phyloP scores from a whole-genome alignment of 192 early-diverging fungal genomes.

The Geranomyces variabilis region DNA sequence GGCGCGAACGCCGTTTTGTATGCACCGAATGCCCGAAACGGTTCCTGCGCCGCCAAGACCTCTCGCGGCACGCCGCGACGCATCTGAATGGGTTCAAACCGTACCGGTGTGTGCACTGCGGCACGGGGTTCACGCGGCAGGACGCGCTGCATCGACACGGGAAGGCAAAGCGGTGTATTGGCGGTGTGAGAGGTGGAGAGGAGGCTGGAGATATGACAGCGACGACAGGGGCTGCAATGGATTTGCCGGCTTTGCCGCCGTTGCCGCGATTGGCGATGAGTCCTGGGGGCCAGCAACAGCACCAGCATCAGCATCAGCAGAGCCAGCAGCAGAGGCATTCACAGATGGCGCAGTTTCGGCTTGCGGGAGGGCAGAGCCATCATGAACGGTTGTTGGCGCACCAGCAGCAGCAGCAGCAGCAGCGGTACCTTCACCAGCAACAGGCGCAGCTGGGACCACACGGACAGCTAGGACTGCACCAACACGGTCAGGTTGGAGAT shows the following conservation, averaged over 20 bases:
- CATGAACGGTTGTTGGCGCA: neutral
- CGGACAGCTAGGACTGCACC: too few species aligned
- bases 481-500: too few species aligned
- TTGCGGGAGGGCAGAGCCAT: neutral
- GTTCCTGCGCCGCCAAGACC: constrained; percentile 32
- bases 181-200: too few species aligned
- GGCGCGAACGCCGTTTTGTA: constrained; percentile 13
- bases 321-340: too few species aligned
- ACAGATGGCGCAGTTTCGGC: too few species aligned
- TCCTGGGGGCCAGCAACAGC: too few species aligned
- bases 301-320: too few species aligned
- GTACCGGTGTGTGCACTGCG: constrained; percentile 32
- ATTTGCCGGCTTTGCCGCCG: too few species aligned
- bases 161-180: constrained; percentile 21
- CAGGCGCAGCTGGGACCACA: neutral
- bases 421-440: neutral
- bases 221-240: too few species aligned
- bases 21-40: constrained; percentile 23
- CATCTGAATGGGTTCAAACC: constrained; percentile 32
- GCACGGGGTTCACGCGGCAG: constrained; percentile 40
- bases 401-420: constrained; percentile 3
- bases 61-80: constrained; percentile 25
- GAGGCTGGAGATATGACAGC: neutral
- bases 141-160: constrained; percentile 37
- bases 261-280: too few species aligned